Evolutionary conservation across 352 stramenopile species (phyloP).

Genomic region (Phytophthora kernoviae): DNA sequence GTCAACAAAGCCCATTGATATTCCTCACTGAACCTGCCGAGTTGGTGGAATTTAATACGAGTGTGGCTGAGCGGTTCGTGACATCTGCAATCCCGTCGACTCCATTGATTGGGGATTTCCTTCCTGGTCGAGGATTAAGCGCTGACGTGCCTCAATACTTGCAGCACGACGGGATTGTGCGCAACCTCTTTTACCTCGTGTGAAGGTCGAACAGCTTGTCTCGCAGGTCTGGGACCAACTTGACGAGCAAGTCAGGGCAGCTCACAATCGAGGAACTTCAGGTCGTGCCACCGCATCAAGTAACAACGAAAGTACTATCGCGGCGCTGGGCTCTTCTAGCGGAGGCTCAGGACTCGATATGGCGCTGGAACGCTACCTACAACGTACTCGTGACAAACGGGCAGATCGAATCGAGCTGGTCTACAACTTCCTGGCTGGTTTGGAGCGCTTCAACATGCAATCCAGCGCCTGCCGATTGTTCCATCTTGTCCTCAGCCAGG

Average conservation of each 20-base stretch:
- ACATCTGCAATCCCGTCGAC: background rate
- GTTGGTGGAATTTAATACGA: constrained; percentile 9
- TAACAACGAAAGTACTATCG: constrained; percentile 2
- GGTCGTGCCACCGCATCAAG: background rate
- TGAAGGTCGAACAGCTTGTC: constrained; percentile 55
- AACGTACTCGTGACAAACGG: constrained; percentile 34
- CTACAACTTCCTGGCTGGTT: constrained; percentile 61
- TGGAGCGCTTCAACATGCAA: constrained; percentile 43
- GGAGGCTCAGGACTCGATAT: constrained; percentile 28
- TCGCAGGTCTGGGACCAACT: constrained; percentile 63
- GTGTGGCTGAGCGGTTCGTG: constrained; percentile 6
- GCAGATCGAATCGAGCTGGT: constrained; percentile 54
- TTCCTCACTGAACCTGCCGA: constrained; percentile 69
- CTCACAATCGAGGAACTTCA: constrained; percentile 26
- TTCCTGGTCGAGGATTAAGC: constrained; percentile 39
- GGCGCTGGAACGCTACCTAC: constrained; percentile 44
- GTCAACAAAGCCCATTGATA: constrained; percentile 4
- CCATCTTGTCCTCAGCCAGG: constrained; percentile 44
- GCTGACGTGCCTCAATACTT: constrained; percentile 56
- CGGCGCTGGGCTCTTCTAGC: background rate
- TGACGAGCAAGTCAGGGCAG: constrained; percentile 52
- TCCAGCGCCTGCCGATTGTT: constrained; percentile 67
- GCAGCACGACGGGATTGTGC: constrained; percentile 62
- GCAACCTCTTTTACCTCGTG: constrained; percentile 51
- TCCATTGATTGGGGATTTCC: constrained; percentile 37